Evolutionary conservation across 768 basidiomycete genomes (phyloP), one percentile per base, ranked within the genome.

Genomic region (Tulasnella sp.): DNA sequence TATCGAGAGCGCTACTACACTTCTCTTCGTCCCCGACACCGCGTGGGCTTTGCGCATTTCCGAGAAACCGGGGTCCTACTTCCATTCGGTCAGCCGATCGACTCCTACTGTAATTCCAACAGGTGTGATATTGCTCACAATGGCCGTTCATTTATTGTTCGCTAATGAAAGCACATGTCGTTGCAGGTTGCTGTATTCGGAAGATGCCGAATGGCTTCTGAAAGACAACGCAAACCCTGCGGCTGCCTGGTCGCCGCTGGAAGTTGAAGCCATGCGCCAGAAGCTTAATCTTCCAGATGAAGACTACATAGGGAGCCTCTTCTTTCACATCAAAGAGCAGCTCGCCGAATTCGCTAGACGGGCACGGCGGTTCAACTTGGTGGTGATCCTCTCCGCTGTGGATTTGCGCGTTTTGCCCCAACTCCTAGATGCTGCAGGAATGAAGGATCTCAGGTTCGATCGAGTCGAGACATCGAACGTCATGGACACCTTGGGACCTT

Each of bases 391-490:
- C 14, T 80, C 81, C 31, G 69, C 75, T 77, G 83, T 81, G 52
- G 85, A 89, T 75, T 22, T 73, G 38, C 72, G 17, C 3, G 17
- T 2, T 83, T 87, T 6, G 81, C 82, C 39, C 76, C 82, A 15
- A 83, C 89, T 31, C 83, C 86, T 0, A 83, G 40, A 70, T 1
- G 1, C 25, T 7, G 14, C 19, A 34, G 14, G 68, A 7, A 38
- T 69, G 67, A 8, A 19, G 79, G 82, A 0, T 5, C 81, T 0
- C 79, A 80, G 0, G 79, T 88, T 87, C 71, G 85, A 88, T 77
- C 84, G 87, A 0, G 84, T 88, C 68, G 84, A 86, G 25, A 85
- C 86, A 8, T 87, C 87, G 2, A 88, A 88, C 75, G 85, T 87
- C 52, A 72, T 86, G 74, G 86, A 88, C 73, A 68, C 58, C 12